A percentile compares a stretch with the other conserved stretches of the same genome.
Evolutionary conservation across 768 basidiomycete genomes (phyloP).

Genomic region (Mrakia hoshinonis): DNA sequence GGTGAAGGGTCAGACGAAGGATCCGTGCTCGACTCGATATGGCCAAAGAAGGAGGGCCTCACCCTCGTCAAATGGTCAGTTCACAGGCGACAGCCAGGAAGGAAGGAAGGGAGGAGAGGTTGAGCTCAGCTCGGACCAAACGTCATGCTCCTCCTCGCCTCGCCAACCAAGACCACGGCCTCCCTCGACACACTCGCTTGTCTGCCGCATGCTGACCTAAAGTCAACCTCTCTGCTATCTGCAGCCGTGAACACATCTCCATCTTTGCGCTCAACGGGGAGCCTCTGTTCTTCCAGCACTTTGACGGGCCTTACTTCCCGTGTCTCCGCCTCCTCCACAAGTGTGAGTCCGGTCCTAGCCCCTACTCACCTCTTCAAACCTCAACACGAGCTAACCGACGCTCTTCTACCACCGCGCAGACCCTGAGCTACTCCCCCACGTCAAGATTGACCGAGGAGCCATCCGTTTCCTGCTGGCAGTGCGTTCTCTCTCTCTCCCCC

Average conservation of each 20-base stretch:
- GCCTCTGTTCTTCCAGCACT: slow-evolving; percentile 91
- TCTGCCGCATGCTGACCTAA: neutral
- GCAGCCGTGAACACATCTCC: slow-evolving; percentile 87
- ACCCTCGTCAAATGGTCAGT: slow-evolving; percentile 86
- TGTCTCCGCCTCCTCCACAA: slow-evolving; percentile 82
- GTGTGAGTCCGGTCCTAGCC: slow-evolving; percentile 48
- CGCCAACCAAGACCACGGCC: too few relatives aligned
- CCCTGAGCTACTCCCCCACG: slow-evolving; percentile 78
- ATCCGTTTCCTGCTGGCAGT: slow-evolving; percentile 90
- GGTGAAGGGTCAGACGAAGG: slow-evolving; percentile 32
- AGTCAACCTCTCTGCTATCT: neutral
- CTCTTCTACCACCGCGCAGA: slow-evolving; percentile 47
- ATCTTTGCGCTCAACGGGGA: slow-evolving; percentile 80
- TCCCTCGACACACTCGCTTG: neutral
- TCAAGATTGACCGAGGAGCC: slow-evolving; percentile 88
- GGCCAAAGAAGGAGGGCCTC: slow-evolving; percentile 97
- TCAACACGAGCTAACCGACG: neutral
- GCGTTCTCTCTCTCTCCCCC: slow-evolving; percentile 30
- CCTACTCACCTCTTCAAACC: neutral
- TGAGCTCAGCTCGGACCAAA: neutral
- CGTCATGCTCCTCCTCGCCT: neutral
- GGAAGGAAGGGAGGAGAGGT: neutral
- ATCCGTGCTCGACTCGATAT: slow-evolving; percentile 73
- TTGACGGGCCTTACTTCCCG: slow-evolving; percentile 85
- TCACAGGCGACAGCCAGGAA: neutral